phyloP scores from a whole-genome alignment of 2,329 filamentous ascomycete genomes.

The Rhynchosporium graminicola region DNA sequence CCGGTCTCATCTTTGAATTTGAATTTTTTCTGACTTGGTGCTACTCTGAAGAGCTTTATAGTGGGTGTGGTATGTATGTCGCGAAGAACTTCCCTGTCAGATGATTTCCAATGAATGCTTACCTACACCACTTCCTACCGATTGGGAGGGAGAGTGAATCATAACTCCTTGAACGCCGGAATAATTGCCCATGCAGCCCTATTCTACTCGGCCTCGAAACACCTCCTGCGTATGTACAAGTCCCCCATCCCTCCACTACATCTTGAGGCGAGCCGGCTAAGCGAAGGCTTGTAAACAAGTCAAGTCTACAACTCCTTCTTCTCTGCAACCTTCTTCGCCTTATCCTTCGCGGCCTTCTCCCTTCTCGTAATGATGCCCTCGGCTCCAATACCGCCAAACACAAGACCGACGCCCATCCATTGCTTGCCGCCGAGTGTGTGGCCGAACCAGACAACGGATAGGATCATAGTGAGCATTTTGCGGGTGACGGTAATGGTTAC shows the following conservation, averaged over 20 bases:
- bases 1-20: no score
- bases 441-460: constrained; percentile 93
- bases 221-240: neutral
- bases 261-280: neutral
- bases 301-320: constrained; percentile 36
- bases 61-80: no score
- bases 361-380: constrained; percentile 79
- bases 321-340: constrained; percentile 14
- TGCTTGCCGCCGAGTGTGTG: constrained; percentile 86
- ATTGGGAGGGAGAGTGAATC: neutral
- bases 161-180: neutral
- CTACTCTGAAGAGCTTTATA: no score
- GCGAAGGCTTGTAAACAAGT: neutral
- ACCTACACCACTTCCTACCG: neutral
- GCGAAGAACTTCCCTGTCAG: neutral
- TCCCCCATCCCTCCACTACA: neutral
- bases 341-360: constrained; percentile 81
- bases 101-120: neutral
- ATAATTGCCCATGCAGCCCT: neutral
- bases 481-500: constrained; percentile 96
- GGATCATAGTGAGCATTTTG: constrained; percentile 99
- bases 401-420: constrained; percentile 87
- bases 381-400: constrained; percentile 93
- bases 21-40: no score
- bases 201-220: neutral